phyloP scores from a whole-genome alignment of 2,329 filamentous ascomycete species.

The Pyrenochaeta sp. region DNA sequence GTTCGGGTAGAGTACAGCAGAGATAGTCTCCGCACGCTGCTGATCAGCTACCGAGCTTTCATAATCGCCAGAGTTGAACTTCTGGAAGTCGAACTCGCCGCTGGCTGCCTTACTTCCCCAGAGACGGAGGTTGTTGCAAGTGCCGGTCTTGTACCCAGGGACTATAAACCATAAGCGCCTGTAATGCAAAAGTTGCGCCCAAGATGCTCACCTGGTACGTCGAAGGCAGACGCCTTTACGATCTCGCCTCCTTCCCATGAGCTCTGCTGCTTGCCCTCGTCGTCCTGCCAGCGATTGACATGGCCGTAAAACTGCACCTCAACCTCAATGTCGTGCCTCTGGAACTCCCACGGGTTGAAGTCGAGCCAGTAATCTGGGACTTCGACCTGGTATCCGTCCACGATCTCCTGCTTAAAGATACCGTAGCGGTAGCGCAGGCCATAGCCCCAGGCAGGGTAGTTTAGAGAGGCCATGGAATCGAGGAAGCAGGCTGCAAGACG shows the following conservation, averaged over 20 bases:
- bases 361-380: slow-evolving; percentile 99
- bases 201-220: slow-evolving; percentile 66
- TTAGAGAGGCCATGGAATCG: slow-evolving; percentile 92
- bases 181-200: too few species aligned
- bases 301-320: slow-evolving; percentile 96
- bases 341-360: slow-evolving; percentile 99
- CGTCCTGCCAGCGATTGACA: slow-evolving; percentile 75
- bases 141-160: slow-evolving; percentile 86
- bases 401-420: slow-evolving; percentile 99
- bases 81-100: slow-evolving; percentile 98
- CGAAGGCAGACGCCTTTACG: slow-evolving; percentile 91
- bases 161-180: slow-evolving; percentile 62
- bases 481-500: slow-evolving; percentile 96
- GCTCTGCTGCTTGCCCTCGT: slow-evolving; percentile 75
- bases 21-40: slow-evolving; percentile 98
- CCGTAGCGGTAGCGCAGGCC: slow-evolving; percentile 90
- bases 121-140: slow-evolving; percentile 94
- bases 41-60: slow-evolving; percentile 98
- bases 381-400: slow-evolving; percentile 97
- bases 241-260: slow-evolving; percentile 94
- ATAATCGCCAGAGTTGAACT: slow-evolving; percentile 98
- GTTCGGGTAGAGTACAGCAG: slow-evolving; percentile 95
- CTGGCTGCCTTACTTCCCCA: slow-evolving; percentile 98
- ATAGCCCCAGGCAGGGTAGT: slow-evolving; percentile 97
- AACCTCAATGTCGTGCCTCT: slow-evolving; percentile 91